Evolutionary conservation across 225 moss, liverwort and hornwort species (phyloP).

Genomic region (Pseudoscleropodium purum): DNA sequence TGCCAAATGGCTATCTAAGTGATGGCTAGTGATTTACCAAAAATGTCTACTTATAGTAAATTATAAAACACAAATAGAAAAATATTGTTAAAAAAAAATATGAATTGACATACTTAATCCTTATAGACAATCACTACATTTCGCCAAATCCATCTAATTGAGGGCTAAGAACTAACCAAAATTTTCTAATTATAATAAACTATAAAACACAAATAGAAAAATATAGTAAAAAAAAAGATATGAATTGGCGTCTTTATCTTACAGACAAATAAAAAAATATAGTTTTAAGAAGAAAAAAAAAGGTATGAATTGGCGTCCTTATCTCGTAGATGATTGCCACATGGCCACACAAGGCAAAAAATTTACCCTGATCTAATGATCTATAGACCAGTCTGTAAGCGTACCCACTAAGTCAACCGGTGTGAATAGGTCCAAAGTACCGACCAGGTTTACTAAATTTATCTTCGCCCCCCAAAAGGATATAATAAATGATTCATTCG

Average conservation of each 20-base stretch:
- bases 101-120: no score
- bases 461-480: no score
- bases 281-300: neutral
- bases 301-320: neutral
- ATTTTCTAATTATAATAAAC: neutral
- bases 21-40: rapidly evolving
- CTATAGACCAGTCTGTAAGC: no score
- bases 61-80: no score
- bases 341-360: no score
- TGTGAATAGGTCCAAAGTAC: neutral
- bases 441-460: neutral
- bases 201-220: neutral
- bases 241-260: neutral
- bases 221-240: neutral
- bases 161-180: rapidly evolving
- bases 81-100: no score
- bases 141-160: neutral
- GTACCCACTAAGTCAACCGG: no score
- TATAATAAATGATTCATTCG: neutral
- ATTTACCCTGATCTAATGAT: no score
- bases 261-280: neutral
- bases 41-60: no score
- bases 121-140: neutral
- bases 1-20: neutral
- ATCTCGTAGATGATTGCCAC: neutral